phyloP scores from a whole-genome alignment of 202 grass and related monocot genomes.

The Zizania palustris region DNA sequence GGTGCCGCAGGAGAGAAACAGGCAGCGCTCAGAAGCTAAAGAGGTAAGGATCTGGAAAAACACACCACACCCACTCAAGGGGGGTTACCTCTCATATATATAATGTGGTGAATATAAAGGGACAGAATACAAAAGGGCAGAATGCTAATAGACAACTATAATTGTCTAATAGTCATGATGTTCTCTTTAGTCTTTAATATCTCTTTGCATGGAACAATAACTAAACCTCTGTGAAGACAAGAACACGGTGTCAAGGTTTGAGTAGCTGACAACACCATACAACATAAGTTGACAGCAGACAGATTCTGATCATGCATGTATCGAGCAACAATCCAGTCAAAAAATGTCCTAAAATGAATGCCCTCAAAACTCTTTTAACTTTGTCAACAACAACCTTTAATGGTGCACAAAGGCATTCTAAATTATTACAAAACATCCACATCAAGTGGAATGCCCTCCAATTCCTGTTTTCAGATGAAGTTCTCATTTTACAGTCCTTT shows the following conservation, averaged over 20 bases:
- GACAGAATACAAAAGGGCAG: no score
- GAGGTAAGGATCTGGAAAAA: no score
- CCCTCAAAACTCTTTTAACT: background rate
- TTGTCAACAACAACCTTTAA: background rate
- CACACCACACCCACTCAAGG: no score
- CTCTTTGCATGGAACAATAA: background rate
- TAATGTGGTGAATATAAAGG: no score
- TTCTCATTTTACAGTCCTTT: background rate
- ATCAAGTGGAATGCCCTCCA: background rate
- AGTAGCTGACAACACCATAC: background rate
- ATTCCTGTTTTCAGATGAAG: slow-evolving; percentile 19
- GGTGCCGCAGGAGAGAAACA: no score
- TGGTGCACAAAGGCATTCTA: background rate
- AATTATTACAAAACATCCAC: no score
- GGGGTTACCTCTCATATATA: no score
- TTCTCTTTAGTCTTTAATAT: slow-evolving; percentile 1
- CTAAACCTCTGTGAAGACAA: background rate
- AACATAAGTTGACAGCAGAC: background rate
- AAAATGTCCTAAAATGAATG: background rate
- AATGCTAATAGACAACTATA: no score
- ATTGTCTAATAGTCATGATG: slow-evolving; percentile 11
- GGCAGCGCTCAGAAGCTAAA: no score
- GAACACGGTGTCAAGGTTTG: background rate
- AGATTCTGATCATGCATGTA: slow-evolving; percentile 2
- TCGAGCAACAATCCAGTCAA: background rate